Base-by-base conservation (phyloP, 108 stramenopile species). In the Schizochytrium sp. region DNA sequence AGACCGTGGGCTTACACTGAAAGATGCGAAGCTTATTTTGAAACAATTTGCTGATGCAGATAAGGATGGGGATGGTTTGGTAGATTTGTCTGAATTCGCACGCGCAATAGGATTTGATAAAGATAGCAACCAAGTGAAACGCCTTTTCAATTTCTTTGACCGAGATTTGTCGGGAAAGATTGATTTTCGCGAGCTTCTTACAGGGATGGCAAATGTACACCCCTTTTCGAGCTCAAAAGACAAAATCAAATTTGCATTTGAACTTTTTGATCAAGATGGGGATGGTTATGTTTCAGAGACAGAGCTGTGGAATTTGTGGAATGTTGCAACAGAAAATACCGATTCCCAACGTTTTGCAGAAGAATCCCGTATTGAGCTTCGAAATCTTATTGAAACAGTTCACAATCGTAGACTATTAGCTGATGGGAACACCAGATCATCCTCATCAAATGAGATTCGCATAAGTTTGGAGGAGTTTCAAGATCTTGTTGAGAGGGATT, bases 1-100 rank as follows among this genome's bases (percentile, higher is more conserved):
- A 64, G 2, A 47, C 38, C 89, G 91, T 89, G 88, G 42, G 46
- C 46, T 47, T 4, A 53, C 50, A 38, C 87, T 92, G 50, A 46
- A 89, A 38, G 56, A 90, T 38, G 91, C 60, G 46, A 92, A 92
- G 49, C 89, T 88, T 42, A 90, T 88, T 87, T 76, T 92, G 7
- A 38, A 90, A 3, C 76, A 4, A 8, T 92, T 92, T 42, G 88
- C 88, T 56, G 91, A 91, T 83, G 88, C 90, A 72, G 91, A 92
- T 38, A 58, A 57, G 0, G 89, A 92, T 46, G 47, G 61, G 38
- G 91, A 92, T 47, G 91, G 91, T 17, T 44, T 53, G 41, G 89
- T 92, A 40, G 90, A 90, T n/a, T 72, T 90, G 4, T 64, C 88
- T 61, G 91, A 90, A 45, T 87, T 83, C 28, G 47, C 50, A 8